A percentile compares a stretch with the other conserved stretches of the same genome.
Evolutionary conservation across 208 protist genomes (phyloP).

Genomic region (Leishmania braziliensis): DNA sequence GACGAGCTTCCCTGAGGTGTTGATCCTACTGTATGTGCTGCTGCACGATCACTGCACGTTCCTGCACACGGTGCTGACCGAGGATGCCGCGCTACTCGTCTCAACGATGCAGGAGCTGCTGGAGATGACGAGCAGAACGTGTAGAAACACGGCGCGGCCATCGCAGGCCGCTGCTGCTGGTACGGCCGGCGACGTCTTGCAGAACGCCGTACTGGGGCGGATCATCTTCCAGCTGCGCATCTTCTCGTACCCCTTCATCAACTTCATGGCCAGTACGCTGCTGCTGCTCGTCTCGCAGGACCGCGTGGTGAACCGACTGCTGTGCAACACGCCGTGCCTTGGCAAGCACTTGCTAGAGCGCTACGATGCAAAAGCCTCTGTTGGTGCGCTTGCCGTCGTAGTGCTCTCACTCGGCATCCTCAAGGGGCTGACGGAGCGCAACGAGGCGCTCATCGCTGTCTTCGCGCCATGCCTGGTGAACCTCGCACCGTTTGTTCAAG

Average conservation of each 20-base stretch:
- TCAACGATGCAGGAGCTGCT: constrained; percentile 53
- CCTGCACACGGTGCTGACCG: constrained; percentile 41
- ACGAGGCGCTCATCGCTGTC: constrained; percentile 64
- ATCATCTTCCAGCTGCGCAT: constrained; percentile 43
- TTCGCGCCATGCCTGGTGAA: constrained; percentile 75
- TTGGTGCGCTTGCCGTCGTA: constrained; percentile 48
- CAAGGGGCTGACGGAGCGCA: constrained; percentile 62
- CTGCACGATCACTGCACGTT: constrained; percentile 73
- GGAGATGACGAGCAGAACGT: constrained; percentile 43
- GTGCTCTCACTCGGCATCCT: constrained; percentile 55
- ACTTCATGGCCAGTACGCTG: constrained; percentile 82
- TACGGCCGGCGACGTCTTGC: constrained; percentile 30
- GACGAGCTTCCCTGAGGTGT: constrained; percentile 48
- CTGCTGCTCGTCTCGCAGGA: constrained; percentile 79
- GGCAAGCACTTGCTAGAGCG: constrained; percentile 39
- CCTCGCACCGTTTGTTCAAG: constrained; percentile 61
- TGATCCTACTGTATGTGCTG: constrained; percentile 73
- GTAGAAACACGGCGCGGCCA: constrained; percentile 10
- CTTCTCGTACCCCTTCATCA: constrained; percentile 79
- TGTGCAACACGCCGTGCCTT: constrained; percentile 43
- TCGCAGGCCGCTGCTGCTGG: neutral
- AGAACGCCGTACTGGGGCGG: constrained; percentile 29
- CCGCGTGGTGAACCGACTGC: constrained; percentile 52
- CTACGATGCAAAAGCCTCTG: constrained; percentile 12
- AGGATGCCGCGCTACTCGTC: constrained; percentile 40